Conservation (phyloP, 768 basidiomycete species). For the Leccinum obscurum region DNA sequence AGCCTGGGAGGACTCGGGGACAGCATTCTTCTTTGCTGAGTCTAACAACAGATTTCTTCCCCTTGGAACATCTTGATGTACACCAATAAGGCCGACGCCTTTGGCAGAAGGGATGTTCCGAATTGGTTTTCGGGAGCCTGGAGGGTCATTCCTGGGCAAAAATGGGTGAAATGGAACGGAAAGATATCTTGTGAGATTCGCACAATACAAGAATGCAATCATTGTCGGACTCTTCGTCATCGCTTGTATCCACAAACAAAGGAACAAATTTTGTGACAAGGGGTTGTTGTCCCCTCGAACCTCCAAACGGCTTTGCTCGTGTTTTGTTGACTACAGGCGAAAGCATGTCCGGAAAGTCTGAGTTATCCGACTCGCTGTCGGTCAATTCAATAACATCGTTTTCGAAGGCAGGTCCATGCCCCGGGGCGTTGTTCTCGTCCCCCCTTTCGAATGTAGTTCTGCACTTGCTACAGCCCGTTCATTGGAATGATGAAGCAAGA, state of each 20-base stretch:
- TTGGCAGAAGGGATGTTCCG: conserved; percentile 16
- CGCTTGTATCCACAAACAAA: conserved; percentile 32
- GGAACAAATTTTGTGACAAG: conserved; percentile 12
- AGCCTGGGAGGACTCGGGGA: not conserved
- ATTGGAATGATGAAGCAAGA: not conserved
- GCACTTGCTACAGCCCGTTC: conserved; percentile 7
- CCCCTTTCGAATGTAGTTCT: not conserved
- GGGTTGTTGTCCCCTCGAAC: conserved; percentile 10
- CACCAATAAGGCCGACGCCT: conserved; percentile 2
- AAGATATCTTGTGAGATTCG: conserved; percentile 17
- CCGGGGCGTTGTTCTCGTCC: not conserved
- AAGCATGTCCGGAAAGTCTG: conserved; percentile 24
- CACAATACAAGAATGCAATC: conserved; percentile 42
- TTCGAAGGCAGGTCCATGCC: not conserved
- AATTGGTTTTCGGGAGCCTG: conserved; percentile 47
- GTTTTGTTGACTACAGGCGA: conserved; percentile 24
- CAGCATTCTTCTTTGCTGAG: conserved; percentile 12
- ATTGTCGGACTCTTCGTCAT: conserved; percentile 35
- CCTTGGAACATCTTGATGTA: conserved; percentile 11
- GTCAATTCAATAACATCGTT: conserved; percentile 33
- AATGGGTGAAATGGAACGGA: conserved; percentile 5
- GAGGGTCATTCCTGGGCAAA: conserved; percentile 46
- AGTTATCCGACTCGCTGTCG: conserved; percentile 28
- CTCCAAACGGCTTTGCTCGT: conserved; percentile 2
- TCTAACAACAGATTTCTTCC: conserved; percentile 4